Conservation (phyloP, 2,329 filamentous ascomycete species). For the Bipolaris gigantea region DNA sequence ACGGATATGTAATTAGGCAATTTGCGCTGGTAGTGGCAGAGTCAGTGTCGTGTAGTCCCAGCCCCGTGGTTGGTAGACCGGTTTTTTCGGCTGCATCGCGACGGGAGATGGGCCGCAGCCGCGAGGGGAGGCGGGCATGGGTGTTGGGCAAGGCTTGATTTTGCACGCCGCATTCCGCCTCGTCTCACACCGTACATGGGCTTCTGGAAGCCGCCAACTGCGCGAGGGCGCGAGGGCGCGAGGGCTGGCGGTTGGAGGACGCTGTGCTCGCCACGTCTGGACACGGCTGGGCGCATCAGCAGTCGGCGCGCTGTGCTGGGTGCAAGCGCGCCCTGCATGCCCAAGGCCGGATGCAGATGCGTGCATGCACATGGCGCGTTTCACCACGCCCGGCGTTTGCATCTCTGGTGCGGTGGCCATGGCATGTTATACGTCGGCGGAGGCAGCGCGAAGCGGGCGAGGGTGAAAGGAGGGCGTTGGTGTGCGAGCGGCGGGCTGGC, state of each 20-base stretch:
- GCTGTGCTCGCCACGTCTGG: conserved; percentile 21
- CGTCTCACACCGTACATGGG: background rate
- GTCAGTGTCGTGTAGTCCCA: conserved; percentile 20
- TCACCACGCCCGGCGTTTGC: conserved; percentile 17
- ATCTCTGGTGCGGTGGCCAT: conserved; percentile 14
- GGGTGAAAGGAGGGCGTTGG: background rate
- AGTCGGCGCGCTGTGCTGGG: conserved; percentile 9
- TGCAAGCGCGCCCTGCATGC: conserved; percentile 20
- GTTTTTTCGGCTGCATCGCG: conserved; percentile 10
- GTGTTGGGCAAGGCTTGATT: conserved; percentile 11
- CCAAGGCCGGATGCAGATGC: conserved; percentile 14
- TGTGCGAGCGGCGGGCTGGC: background rate
- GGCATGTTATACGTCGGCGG: conserved; percentile 21
- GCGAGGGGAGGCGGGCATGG: conserved; percentile 24
- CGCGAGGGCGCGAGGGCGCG: background rate
- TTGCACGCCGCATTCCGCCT: conserved; percentile 10
- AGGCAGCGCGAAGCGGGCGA: conserved; percentile 19
- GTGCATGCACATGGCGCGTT: conserved; percentile 31
- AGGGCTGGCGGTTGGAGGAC: conserved; percentile 15
- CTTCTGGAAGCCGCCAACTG: background rate
- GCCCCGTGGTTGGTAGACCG: conserved; percentile 17
- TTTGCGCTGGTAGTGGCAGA: conserved; percentile 5
- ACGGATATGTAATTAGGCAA: background rate
- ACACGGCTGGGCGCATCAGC: background rate
- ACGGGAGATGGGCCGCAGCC: conserved; percentile 25